Percentiles rank a stretch among this genome's conserved stretches.
Conservation (phyloP, 306 rosid species). For the Glycine soja region DNA sequence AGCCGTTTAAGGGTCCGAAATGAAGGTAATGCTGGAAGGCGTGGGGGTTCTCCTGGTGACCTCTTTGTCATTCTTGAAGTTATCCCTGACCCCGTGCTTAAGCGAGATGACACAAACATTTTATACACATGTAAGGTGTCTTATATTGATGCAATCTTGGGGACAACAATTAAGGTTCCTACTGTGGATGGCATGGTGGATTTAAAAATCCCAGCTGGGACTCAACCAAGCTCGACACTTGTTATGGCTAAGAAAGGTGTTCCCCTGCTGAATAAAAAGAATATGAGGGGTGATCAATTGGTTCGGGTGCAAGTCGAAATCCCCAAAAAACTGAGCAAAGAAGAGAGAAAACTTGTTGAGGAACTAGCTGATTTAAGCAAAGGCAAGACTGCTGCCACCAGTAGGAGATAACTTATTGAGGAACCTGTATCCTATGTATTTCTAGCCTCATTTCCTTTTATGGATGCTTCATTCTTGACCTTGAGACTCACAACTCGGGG, state of each 20-base stretch:
- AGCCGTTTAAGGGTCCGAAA: slow-evolving; percentile 96
- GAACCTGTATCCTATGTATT: too few relatives aligned
- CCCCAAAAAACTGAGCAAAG: slow-evolving; percentile 82
- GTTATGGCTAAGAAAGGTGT: slow-evolving; percentile 99
- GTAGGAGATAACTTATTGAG: slow-evolving; percentile 41
- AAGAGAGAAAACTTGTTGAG: slow-evolving; percentile 84
- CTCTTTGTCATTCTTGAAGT: slow-evolving; percentile 94
- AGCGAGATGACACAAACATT: slow-evolving; percentile 94
- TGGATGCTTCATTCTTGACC: slow-evolving; percentile 38
- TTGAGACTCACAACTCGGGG: slow-evolving; percentile 30
- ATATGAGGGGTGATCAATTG: slow-evolving; percentile 95
- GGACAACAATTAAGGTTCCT: slow-evolving; percentile 86
- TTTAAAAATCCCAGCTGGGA: slow-evolving; percentile 65
- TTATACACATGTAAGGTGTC: slow-evolving; percentile 87
- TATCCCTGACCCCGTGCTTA: slow-evolving; percentile 87
- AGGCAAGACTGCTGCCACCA: slow-evolving; percentile 63
- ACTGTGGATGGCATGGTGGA: slow-evolving; percentile 85
- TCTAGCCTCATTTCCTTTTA: too few relatives aligned
- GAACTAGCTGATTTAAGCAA: slow-evolving; percentile 93
- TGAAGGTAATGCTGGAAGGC: slow-evolving; percentile 94
- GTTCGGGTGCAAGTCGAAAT: slow-evolving; percentile 98
- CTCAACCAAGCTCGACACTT: slow-evolving; percentile 93
- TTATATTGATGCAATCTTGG: slow-evolving; percentile 90
- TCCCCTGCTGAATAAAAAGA: slow-evolving; percentile 83
- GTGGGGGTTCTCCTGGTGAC: slow-evolving; percentile 93